Conservation (phyloP, 305 asterid species). For the Fraxinus paxiana region DNA sequence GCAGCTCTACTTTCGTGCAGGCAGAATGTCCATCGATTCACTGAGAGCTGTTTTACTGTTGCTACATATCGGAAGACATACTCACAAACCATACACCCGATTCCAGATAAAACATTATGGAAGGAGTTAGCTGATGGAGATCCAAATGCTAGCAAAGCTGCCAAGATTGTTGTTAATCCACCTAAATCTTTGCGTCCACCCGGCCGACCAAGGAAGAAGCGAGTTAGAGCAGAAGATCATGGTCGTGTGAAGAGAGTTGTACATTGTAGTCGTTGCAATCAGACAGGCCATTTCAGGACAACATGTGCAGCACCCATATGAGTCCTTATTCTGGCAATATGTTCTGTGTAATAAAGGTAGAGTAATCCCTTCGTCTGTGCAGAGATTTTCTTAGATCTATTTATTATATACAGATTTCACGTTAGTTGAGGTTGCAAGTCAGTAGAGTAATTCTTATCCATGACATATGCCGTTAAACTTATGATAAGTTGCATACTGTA, state of each 20-base stretch:
- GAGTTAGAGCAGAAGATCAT: constrained; percentile 81
- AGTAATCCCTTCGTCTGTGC: constrained; percentile 31
- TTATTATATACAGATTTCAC: constrained; percentile 19
- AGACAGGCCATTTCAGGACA: constrained; percentile 79
- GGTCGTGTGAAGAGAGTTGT: constrained; percentile 86
- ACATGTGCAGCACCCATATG: constrained; percentile 90
- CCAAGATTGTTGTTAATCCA: constrained; percentile 54
- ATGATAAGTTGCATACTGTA: background rate
- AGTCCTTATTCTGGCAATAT: constrained; percentile 18
- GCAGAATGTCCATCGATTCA: constrained; percentile 87
- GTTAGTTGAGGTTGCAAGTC: constrained; percentile 25
- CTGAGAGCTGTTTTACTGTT: constrained; percentile 92
- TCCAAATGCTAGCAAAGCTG: constrained; percentile 31
- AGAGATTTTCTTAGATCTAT: constrained; percentile 31
- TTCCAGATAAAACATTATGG: constrained; percentile 85
- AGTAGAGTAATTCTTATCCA: constrained; percentile 9
- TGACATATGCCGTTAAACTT: background rate
- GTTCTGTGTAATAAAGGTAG: constrained; percentile 22
- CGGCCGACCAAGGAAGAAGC: constrained; percentile 83
- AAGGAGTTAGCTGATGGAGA: constrained; percentile 68
- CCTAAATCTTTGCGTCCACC: constrained; percentile 87
- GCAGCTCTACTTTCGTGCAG: constrained; percentile 90
- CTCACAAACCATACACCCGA: constrained; percentile 87
- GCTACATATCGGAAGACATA: constrained; percentile 77
- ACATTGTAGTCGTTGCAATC: constrained; percentile 90